phyloP scores from a whole-genome alignment of 1,139 yeast genomes.

The Debaryomyces fabryi region DNA sequence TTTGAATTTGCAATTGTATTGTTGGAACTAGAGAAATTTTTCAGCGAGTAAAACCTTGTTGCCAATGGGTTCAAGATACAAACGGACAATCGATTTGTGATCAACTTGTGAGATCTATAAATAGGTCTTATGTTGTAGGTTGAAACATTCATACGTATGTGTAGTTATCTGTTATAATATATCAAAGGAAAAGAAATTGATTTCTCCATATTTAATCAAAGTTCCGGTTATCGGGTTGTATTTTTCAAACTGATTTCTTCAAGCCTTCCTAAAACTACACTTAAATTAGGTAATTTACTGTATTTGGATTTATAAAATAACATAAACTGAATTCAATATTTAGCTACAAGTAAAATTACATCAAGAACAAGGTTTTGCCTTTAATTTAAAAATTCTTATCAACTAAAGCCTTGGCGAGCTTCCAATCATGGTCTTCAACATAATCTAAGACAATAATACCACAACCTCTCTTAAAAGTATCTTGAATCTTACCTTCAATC shows the following conservation, averaged over 20 bases:
- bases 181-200: neutral
- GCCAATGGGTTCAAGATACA: neutral
- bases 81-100: neutral
- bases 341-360: neutral
- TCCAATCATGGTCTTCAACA: constrained; percentile 66
- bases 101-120: constrained; percentile 1
- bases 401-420: constrained; percentile 52
- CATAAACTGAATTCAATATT: neutral
- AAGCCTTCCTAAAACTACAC: neutral
- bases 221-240: constrained; percentile 2
- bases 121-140: constrained; percentile 1
- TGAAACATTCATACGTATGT: constrained; percentile 1
- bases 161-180: neutral
- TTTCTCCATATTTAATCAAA: neutral
- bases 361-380: neutral
- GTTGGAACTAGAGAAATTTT: neutral
- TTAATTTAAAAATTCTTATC: constrained; percentile 51
- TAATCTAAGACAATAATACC: constrained; percentile 72
- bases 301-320: neutral
- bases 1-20: neutral
- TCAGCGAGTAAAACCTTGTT: neutral
- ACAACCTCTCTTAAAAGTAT: constrained; percentile 53
- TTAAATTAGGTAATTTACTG: neutral
- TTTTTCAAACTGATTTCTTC: neutral
- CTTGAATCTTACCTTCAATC: constrained; percentile 47